Evolutionary conservation across 352 stramenopile genomes (phyloP).

Genomic region (Elongisporangium anandrum): DNA sequence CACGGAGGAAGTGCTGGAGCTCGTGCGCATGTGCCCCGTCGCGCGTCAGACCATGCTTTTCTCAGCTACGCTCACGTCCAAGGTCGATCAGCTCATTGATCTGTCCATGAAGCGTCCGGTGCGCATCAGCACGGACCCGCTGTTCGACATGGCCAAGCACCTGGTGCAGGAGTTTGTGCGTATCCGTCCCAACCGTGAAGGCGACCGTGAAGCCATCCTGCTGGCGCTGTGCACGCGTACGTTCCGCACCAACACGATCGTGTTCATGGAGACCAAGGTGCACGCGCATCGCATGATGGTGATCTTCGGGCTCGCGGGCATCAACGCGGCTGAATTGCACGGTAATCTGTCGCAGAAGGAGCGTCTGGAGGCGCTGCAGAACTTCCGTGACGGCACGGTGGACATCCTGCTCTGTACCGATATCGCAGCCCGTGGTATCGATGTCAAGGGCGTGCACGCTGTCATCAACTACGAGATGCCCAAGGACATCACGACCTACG

Average conservation of each 20-base stretch:
- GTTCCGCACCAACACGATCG: slow-evolving; percentile 95
- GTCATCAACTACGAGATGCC: slow-evolving; percentile 99
- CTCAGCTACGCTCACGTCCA: slow-evolving; percentile 98
- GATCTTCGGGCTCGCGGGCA: slow-evolving; percentile 92
- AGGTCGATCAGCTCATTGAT: slow-evolving; percentile 96
- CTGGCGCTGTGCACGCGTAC: slow-evolving; percentile 94
- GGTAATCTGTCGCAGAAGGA: slow-evolving; percentile 97
- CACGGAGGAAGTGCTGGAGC: slow-evolving; percentile 94
- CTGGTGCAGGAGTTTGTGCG: slow-evolving; percentile 99
- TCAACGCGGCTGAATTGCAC: slow-evolving; percentile 97
- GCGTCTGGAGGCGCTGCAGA: slow-evolving; percentile 94
- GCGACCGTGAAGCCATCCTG: slow-evolving; percentile 95
- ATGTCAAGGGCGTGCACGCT: slow-evolving; percentile 96
- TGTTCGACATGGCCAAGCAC: slow-evolving; percentile 94
- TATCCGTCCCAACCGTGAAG: slow-evolving; percentile 86
- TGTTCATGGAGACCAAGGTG: slow-evolving; percentile 99
- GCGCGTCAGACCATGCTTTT: slow-evolving; percentile 98
- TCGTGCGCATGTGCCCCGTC: slow-evolving; percentile 95
- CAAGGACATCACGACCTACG: slow-evolving; percentile 96
- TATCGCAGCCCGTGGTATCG: slow-evolving; percentile 97
- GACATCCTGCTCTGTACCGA: slow-evolving; percentile 98
- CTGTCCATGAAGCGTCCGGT: slow-evolving; percentile 97
- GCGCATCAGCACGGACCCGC: slow-evolving; percentile 90
- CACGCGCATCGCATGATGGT: slow-evolving; percentile 97
- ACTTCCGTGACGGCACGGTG: slow-evolving; percentile 93